These are phyloP conservation scores for Cyathus pygmaeus DNA, from an alignment of 1,284 basidiomycete species.

Conservation along the genomic window DNA sequence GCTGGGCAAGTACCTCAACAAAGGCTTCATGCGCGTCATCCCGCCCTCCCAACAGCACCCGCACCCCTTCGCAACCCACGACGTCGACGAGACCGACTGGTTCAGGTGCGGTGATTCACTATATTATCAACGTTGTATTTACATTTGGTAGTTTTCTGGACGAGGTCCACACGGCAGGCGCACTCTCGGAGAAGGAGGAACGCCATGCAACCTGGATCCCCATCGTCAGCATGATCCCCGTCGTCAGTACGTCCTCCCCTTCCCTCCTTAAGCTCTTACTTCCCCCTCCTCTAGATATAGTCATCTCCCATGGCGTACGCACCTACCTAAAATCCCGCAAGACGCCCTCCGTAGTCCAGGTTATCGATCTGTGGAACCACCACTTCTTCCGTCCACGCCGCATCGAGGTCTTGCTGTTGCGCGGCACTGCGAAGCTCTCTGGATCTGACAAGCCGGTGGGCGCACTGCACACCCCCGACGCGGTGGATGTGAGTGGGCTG, in stretches of 20 bases:
- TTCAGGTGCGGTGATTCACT: conserved; percentile 27
- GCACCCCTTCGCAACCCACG: conserved; percentile 52
- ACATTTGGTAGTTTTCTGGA: conserved; percentile 40
- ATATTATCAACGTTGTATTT: too few species aligned
- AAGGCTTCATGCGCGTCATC: conserved; percentile 40
- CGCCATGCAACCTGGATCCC: conserved; percentile 27
- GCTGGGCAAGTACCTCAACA: conserved; percentile 34
- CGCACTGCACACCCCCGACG: background rate
- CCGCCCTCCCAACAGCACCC: conserved; percentile 38
- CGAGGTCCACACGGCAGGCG: conserved; percentile 33
- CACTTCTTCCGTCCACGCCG: conserved; percentile 49
- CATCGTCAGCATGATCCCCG: conserved; percentile 34
- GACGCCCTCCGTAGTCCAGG: conserved; percentile 26
- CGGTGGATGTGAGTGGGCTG: background rate
- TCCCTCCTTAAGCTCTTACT: background rate
- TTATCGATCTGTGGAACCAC: conserved; percentile 49
- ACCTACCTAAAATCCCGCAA: conserved; percentile 35
- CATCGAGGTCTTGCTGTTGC: conserved; percentile 46
- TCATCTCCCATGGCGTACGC: conserved; percentile 24
- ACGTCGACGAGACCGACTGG: conserved; percentile 54
- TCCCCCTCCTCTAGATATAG: conserved; percentile 13
- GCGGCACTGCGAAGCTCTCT: conserved; percentile 35
- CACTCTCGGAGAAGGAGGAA: conserved; percentile 34
- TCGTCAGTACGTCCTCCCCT: conserved; percentile 28
- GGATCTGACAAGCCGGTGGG: conserved; percentile 25